Evolutionary conservation across 768 basidiomycete species (phyloP).

Genomic region (Tulasnella sp.): DNA sequence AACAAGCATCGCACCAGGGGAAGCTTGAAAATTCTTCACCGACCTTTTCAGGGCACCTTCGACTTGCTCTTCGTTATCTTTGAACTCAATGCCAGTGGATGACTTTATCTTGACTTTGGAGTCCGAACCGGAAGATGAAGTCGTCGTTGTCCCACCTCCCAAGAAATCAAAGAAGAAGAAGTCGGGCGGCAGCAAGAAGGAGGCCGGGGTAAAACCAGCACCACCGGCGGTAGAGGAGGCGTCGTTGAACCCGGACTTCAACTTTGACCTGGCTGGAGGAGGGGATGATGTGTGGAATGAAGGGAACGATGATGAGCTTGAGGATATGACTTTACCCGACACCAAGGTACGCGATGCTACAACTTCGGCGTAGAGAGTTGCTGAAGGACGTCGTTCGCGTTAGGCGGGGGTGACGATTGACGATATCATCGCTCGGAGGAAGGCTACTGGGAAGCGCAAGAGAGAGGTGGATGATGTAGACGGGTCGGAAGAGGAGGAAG

Average conservation of each 20-base stretch:
- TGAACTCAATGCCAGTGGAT: background rate
- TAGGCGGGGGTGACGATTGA: conserved; percentile 80
- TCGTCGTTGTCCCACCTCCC: conserved; percentile 13
- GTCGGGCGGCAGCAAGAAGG: background rate
- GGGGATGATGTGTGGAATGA: conserved; percentile 50
- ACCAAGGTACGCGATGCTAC: background rate
- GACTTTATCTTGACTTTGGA: conserved; percentile 82
- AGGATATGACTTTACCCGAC: background rate
- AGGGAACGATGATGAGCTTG: conserved; percentile 16
- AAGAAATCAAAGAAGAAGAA: conserved; percentile 1
- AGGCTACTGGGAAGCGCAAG: conserved; percentile 51
- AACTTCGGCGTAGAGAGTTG: background rate
- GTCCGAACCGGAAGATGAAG: conserved; percentile 58
- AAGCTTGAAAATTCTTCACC: background rate
- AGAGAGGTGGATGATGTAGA: conserved; percentile 32
- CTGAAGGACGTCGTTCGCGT: background rate
- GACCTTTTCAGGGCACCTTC: background rate
- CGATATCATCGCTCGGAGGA: conserved; percentile 69
- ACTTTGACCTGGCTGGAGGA: conserved; percentile 71
- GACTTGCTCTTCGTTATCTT: background rate
- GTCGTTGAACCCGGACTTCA: conserved; percentile 71
- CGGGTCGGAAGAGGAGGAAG: conserved; percentile 22
- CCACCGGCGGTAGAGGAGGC: conserved; percentile 40
- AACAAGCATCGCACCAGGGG: conserved; percentile 1
- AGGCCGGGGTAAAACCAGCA: conserved; percentile 20